Evolutionary conservation across 2,329 filamentous ascomycete genomes (phyloP).

Genomic region (Paracamarosporium sp.): DNA sequence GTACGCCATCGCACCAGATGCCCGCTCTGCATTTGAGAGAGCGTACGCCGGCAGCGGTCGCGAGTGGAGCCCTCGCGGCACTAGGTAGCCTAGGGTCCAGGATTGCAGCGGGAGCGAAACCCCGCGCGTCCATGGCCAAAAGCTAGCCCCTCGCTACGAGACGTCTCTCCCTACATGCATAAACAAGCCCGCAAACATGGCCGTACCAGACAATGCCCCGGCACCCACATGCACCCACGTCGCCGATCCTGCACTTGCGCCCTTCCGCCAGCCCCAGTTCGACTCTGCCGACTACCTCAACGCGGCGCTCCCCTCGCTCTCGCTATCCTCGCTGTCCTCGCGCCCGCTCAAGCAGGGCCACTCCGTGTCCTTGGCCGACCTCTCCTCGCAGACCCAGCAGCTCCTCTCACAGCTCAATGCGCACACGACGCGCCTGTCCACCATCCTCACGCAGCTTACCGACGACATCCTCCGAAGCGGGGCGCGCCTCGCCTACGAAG

Average conservation of each 20-base stretch:
- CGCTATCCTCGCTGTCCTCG: constrained; percentile 53
- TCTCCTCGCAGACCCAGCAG: constrained; percentile 81
- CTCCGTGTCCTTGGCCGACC: constrained; percentile 71
- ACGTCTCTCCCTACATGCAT: background rate
- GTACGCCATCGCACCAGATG: too few species aligned
- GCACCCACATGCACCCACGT: constrained; percentile 59
- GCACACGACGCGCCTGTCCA: constrained; percentile 83
- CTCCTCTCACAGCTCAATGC: constrained; percentile 88
- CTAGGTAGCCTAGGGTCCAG: background rate
- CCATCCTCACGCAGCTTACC: constrained; percentile 83
- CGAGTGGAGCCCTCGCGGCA: too few species aligned
- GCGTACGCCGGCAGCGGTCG: too few species aligned
- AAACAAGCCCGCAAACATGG: constrained; percentile 35
- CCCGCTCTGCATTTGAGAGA: too few species aligned
- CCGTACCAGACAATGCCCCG: constrained; percentile 26
- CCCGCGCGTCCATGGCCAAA: constrained; percentile 4
- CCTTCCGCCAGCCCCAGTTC: constrained; percentile 79
- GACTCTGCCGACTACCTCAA: constrained; percentile 89
- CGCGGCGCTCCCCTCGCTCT: constrained; percentile 73
- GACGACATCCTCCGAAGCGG: constrained; percentile 94
- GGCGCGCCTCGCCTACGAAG: constrained; percentile 88
- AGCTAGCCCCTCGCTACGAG: background rate
- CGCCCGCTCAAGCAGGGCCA: constrained; percentile 46
- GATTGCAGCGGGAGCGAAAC: constrained; percentile 1
- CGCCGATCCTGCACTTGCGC: constrained; percentile 73